Percentiles rank a stretch among this genome's conserved stretches.
Evolutionary conservation across 2,329 filamentous ascomycete species (phyloP).

Genomic region (Colletotrichum brevisporum): DNA sequence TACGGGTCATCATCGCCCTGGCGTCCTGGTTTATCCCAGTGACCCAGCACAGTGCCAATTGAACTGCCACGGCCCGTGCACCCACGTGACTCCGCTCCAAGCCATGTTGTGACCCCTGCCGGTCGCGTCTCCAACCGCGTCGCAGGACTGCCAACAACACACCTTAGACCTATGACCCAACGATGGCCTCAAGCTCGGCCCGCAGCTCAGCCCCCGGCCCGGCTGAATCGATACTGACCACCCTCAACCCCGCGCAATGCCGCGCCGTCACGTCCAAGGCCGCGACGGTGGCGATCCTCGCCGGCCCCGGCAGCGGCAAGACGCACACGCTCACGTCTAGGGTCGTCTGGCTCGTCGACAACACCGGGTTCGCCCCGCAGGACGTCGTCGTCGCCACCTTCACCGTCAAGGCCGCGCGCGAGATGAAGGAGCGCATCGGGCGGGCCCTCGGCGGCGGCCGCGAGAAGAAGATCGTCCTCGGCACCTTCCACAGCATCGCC

Average conservation of each 20-base stretch:
- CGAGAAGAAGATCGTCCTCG: constrained; percentile 84
- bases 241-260: constrained; percentile 68
- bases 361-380: constrained; percentile 80
- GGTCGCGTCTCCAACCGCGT: constrained; percentile 26
- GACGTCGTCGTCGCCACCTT: constrained; percentile 97
- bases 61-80: neutral
- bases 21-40: too few relatives aligned
- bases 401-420: constrained; percentile 92
- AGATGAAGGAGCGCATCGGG: constrained; percentile 92
- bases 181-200: constrained; percentile 39
- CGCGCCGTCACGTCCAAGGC: constrained; percentile 68
- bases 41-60: too few relatives aligned
- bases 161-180: constrained; percentile 15
- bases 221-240: constrained; percentile 57
- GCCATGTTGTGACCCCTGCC: neutral
- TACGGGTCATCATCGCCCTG: too few relatives aligned
- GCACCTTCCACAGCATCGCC: constrained; percentile 95
- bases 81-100: constrained; percentile 29
- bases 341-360: constrained; percentile 87
- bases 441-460: constrained; percentile 83
- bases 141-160: neutral
- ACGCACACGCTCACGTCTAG: constrained; percentile 95
- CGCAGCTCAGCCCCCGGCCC: constrained; percentile 35
- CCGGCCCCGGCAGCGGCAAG: constrained; percentile 83
- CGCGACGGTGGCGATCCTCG: constrained; percentile 74